These are phyloP conservation scores for Penicillium ucsense DNA, from an alignment of 495 filamentous ascomycete species.

Conservation along the genomic window DNA sequence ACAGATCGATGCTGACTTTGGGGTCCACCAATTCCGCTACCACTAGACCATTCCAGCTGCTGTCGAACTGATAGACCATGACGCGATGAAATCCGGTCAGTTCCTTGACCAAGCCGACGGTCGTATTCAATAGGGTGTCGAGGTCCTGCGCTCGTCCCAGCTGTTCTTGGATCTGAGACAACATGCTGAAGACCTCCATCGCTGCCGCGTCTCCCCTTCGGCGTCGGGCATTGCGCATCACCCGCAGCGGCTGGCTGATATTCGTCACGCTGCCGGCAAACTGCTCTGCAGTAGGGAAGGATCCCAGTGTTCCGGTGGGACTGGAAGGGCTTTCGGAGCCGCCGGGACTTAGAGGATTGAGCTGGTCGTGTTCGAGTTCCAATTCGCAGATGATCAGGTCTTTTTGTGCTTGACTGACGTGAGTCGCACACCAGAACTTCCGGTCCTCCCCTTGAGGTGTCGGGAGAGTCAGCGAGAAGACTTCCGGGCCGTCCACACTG, in stretches of 20 bases:
- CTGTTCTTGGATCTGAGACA: conserved; percentile 56
- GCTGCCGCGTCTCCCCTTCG: conserved; percentile 74
- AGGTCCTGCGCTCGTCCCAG: conserved; percentile 21
- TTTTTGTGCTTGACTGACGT: conserved; percentile 53
- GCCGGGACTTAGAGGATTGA: conserved; percentile 55
- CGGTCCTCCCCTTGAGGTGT: conserved; percentile 39
- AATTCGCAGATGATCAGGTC: conserved; percentile 85
- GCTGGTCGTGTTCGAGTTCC: conserved; percentile 72
- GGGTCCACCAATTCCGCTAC: conserved; percentile 84
- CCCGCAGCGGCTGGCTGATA: conserved; percentile 65
- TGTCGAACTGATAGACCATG: conserved; percentile 91
- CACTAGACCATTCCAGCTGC: conserved; percentile 70
- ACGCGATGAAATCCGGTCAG: conserved; percentile 88
- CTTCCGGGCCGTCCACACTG: conserved; percentile 67
- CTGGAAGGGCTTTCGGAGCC: conserved; percentile 45
- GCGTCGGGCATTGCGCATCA: conserved; percentile 69
- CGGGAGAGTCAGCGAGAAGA: conserved; percentile 68
- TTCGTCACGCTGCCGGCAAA: conserved; percentile 57
- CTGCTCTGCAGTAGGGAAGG: conserved; percentile 62
- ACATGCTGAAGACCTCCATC: conserved; percentile 91
- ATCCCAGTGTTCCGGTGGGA: conserved; percentile 66
- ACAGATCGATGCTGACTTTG: conserved; percentile 70
- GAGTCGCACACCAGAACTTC: conserved; percentile 86
- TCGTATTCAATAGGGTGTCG: conserved; percentile 47
- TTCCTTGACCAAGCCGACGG: conserved; percentile 47